These are phyloP conservation scores for Amanita inopinata DNA, from an alignment of 768 basidiomycete genomes.

Conservation along the genomic window DNA sequence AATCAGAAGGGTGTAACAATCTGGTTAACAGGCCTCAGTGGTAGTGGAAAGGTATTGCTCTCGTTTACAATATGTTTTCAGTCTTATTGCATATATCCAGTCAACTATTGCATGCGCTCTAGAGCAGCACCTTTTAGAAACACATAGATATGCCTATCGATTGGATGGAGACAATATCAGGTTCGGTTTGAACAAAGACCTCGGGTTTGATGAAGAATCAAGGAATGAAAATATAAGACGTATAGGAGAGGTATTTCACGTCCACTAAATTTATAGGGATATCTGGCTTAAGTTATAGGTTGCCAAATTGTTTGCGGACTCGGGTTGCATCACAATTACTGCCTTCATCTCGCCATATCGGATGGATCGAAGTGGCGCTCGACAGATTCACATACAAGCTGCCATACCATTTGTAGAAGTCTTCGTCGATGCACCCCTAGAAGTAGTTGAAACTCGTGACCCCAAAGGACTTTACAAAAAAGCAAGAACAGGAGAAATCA, in stretches of 20 bases:
- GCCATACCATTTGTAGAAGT: conserved; percentile 86
- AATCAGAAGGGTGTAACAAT: conserved; percentile 83
- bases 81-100: conserved; percentile 27
- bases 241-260: conserved; percentile 74
- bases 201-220: conserved; percentile 88
- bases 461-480: conserved; percentile 98
- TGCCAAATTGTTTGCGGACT: conserved; percentile 86
- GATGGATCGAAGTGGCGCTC: conserved; percentile 73
- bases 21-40: conserved; percentile 95
- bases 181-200: conserved; percentile 93
- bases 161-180: conserved; percentile 95
- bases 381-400: conserved; percentile 68
- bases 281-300: conserved; percentile 46
- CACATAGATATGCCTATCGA: conserved; percentile 79
- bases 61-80: background rate
- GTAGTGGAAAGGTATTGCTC: conserved; percentile 75
- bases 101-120: conserved; percentile 96
- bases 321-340: conserved; percentile 78
- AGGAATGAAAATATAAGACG: conserved; percentile 93
- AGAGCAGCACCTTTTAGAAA: conserved; percentile 88
- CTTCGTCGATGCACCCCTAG: conserved; percentile 86
- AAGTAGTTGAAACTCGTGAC: conserved; percentile 83
- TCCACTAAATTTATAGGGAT: background rate
- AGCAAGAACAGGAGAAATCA: conserved; percentile 90
- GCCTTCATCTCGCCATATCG: conserved; percentile 99